Conservation (phyloP, 768 basidiomycete genomes). For the Boletales sp. region DNA sequence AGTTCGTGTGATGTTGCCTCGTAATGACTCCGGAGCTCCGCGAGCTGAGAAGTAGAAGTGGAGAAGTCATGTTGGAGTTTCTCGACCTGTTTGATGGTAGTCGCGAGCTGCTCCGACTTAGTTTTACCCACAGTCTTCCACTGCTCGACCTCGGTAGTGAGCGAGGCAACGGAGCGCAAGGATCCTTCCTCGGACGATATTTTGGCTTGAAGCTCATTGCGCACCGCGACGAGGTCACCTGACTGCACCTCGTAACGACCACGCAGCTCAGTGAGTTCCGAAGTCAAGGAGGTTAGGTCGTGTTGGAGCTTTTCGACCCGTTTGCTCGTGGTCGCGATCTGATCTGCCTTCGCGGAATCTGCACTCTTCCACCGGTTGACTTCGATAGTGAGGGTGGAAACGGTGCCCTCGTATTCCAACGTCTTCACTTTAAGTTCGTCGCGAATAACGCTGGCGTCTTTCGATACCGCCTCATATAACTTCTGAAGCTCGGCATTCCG, state of each 20-base stretch:
- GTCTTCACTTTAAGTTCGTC: constrained; percentile 4
- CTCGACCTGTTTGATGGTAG: neutral
- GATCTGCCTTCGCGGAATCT: neutral
- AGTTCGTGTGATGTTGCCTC: neutral
- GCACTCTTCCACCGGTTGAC: neutral
- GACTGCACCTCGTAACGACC: constrained; percentile 4
- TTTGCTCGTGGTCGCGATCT: neutral
- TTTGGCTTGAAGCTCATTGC: neutral
- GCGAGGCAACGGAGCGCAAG: neutral
- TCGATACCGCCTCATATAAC: neutral
- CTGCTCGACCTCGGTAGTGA: neutral
- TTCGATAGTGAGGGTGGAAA: neutral
- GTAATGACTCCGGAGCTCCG: neutral
- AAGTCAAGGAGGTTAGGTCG: neutral
- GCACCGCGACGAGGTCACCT: neutral
- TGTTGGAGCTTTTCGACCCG: neutral
- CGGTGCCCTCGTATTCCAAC: neutral
- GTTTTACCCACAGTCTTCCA: neutral
- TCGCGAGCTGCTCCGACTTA: neutral
- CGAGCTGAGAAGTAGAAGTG: neutral
- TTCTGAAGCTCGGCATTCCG: constrained; percentile 2
- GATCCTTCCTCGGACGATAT: neutral
- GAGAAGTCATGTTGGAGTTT: neutral
- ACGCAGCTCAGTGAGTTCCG: neutral
- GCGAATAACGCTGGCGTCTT: neutral